phyloP scores from a whole-genome alignment of 148 eudicot species.

The Persicaria maculosa region DNA sequence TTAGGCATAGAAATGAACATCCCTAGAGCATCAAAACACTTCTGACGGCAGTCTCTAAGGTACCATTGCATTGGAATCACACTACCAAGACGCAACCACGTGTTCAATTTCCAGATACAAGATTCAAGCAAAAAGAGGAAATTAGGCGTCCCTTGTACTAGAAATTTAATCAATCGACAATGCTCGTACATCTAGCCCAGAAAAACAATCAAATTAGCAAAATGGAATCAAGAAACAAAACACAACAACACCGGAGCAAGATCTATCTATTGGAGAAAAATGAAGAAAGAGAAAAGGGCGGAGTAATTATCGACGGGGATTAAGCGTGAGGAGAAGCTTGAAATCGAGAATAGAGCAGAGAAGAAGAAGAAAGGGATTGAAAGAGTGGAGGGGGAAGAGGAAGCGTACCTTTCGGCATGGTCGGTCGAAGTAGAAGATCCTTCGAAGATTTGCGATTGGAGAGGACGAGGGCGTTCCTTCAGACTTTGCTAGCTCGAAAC shows the following conservation, averaged over 20 bases:
- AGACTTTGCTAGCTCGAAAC: slow-evolving; percentile 1
- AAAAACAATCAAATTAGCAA: not conserved
- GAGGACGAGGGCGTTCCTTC: not conserved
- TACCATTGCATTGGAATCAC: not conserved
- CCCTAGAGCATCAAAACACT: not conserved
- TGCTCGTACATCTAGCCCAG: not conserved
- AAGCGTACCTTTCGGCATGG: slow-evolving; percentile 7
- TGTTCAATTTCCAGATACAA: not conserved
- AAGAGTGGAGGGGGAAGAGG: not conserved
- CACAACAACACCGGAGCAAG: not conserved
- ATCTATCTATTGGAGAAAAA: not conserved
- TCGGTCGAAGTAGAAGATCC: not conserved
- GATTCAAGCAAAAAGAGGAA: not conserved
- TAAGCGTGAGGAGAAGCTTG: not conserved
- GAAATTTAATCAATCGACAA: not conserved
- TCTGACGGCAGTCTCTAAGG: not conserved
- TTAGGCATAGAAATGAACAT: not conserved
- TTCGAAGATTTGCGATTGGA: not conserved
- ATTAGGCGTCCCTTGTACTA: not conserved
- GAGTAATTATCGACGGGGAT: not conserved
- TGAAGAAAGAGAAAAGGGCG: not conserved
- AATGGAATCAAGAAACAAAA: not conserved
- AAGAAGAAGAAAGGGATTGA: not conserved
- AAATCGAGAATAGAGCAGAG: not conserved
- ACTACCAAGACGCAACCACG: not conserved